Evolutionary conservation across 495 filamentous ascomycete species (phyloP).

Genomic region (Hypomontagnella submonticulosa): DNA sequence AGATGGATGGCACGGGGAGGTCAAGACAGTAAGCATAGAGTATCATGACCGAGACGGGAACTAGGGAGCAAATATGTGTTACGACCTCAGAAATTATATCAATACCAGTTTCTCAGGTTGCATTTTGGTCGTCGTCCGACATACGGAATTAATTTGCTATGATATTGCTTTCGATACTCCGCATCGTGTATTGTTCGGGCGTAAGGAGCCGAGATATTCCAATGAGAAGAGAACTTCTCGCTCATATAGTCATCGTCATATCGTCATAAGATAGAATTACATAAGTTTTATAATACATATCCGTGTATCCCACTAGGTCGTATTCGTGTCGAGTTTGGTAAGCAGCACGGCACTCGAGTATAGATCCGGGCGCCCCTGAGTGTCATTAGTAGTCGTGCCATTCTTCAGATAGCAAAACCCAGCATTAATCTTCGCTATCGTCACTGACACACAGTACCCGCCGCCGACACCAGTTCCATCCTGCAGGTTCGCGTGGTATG

Average conservation of each 20-base stretch:
- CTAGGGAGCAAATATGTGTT: too few species aligned
- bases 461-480: constrained; percentile 35
- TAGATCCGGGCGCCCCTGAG: constrained; percentile 35
- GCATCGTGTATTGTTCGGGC: too few species aligned
- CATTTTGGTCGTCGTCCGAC: neutral
- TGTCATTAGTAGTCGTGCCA: constrained; percentile 48
- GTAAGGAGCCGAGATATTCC: too few species aligned
- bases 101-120: neutral
- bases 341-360: constrained; percentile 48
- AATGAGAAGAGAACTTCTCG: too few species aligned
- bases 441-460: constrained; percentile 46
- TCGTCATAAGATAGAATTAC: neutral
- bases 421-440: constrained; percentile 43
- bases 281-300: too few species aligned
- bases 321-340: constrained; percentile 19
- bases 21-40: too few species aligned
- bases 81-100: neutral
- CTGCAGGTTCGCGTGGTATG: constrained; percentile 36
- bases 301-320: neutral
- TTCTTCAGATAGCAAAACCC: constrained; percentile 55
- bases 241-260: too few species aligned
- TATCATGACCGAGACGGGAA: too few species aligned
- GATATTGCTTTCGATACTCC: neutral
- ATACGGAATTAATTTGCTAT: constrained; percentile 1
- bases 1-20: too few species aligned